Percentiles rank a stretch among this genome's conserved stretches.
Evolutionary conservation across 1,284 basidiomycete genomes (phyloP).

Genomic region (Cronartium quercuum): DNA sequence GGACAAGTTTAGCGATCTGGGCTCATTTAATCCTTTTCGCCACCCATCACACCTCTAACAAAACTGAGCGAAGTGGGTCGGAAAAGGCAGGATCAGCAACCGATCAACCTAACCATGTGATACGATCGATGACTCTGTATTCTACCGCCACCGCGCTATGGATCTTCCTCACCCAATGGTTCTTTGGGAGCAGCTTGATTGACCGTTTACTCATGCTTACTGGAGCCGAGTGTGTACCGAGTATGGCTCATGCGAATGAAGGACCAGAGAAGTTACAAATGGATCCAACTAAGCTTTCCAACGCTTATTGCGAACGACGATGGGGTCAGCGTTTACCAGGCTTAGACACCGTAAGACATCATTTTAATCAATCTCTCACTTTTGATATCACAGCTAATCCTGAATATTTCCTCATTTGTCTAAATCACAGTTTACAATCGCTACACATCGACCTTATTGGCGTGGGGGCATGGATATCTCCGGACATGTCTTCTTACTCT

Average conservation of each 20-base stretch:
- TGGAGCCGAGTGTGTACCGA: slow-evolving; percentile 45
- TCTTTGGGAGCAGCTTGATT: slow-evolving; percentile 47
- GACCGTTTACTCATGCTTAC: slow-evolving; percentile 45
- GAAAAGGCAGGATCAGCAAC: background rate
- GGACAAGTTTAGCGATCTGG: slow-evolving; percentile 45
- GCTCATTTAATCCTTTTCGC: slow-evolving; percentile 38
- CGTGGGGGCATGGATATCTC: slow-evolving; percentile 49
- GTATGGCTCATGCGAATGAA: background rate
- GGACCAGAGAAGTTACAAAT: background rate
- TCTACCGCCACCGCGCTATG: slow-evolving; percentile 9
- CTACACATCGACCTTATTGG: slow-evolving; percentile 10
- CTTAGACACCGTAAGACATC: background rate
- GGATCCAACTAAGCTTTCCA: background rate
- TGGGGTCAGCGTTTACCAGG: slow-evolving; percentile 9
- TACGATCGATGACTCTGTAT: background rate
- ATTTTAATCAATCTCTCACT: background rate
- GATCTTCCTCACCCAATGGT: slow-evolving; percentile 47
- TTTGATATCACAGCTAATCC: background rate
- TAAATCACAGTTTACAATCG: background rate
- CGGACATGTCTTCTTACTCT: slow-evolving; percentile 49
- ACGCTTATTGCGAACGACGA: slow-evolving; percentile 11
- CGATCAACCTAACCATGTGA: background rate
- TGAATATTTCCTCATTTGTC: background rate
- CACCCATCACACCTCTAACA: slow-evolving; percentile 14
- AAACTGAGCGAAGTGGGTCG: background rate